Evolutionary conservation across 2,329 filamentous ascomycete genomes (phyloP), one percentile per base, ranked within the genome.

Genomic region (Epichloe aotearoae): DNA sequence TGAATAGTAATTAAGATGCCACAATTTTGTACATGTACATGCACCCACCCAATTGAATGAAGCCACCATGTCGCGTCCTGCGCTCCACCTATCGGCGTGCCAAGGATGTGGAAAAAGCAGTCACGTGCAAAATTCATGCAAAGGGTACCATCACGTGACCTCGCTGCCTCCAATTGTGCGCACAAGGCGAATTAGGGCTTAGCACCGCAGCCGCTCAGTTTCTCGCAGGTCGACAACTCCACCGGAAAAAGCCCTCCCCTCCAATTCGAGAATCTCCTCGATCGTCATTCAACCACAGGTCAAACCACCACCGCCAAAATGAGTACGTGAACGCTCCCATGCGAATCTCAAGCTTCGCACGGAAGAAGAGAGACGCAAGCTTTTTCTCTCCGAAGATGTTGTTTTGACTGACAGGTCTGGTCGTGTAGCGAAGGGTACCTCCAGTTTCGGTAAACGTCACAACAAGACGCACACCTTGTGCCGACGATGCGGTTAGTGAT

Each of bases 401-500:
- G 6, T 20, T 50, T 54, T 33, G 55, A 56, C 62, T 62, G 62
- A 63, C 57, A 43, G 49, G 55, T 45, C 50, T 53, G 20, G 30
- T 23, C 56, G 58, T 66, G 63, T 61, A 77, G 74, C 74, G 63
- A 77, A 77, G 74, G 74, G 74, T 72, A 77, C 74, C 63, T 75
- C 73, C 65, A 75, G 73, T 66, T 75, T 75, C 65, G 73, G 73
- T 69, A 75, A 75, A 69, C 71, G 88, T 83, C 88, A 94, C 82
- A 95, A 91, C 83, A 95, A 95, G 84, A 88, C 89, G 80, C 90
- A 96, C 84, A 89, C 85, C 73, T 79, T 96, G 75, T 96, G 90
- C 87, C 86, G 90, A 82, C 90, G 90, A 78, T 96, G 89, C 83
- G 90, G 88, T 93, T 76, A 82, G 86, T 88, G 50, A 50, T 57